Evolutionary conservation across 768 basidiomycete species (phyloP), one percentile per base, ranked within the genome.

Genomic region (Hygrocybe coccinea): DNA sequence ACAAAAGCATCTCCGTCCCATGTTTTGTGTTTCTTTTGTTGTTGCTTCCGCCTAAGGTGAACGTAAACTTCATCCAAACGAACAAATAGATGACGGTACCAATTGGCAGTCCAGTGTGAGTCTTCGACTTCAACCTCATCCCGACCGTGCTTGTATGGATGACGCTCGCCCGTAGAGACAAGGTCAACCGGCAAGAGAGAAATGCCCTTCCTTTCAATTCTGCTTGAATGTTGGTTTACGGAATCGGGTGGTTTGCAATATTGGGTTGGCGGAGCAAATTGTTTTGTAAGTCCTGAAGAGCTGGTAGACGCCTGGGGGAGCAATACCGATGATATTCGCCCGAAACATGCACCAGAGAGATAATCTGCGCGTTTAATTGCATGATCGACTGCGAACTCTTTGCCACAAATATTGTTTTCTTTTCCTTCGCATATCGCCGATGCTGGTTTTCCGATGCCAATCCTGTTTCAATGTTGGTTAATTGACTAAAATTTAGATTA

Each of bases 1-100:
- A 87, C 73, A 67, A 79, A 87, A 7, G 78, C 84, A 58, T 86
- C 89, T 2, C 86, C 90, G 55, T 93, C 91, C 91, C 93, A 94
- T 0, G 85, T 88, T 65, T 89, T 88, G 61, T 91, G 81, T 69
- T 93, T 93, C 73, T 78, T 89, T 4, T 70, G 71, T 63, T 85
- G 81, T 51, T 80, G 80, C 62, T 85, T 88, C 36, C 91, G 79
- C 89, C 91, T 90, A 54, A 25, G 39, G 34, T 3, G 52, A 54
- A 45, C 62, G 36, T 46, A 12, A 36, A 25, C n/a, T 21, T 14
- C 11, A 17, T 19, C n/a, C 47, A 24, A 51, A 7, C 25, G 19
- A n/a, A 39, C 25, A 55, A 25, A 2, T 14, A 38, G 58, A 44
- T 41, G 48, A 19, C 54, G 72, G 59, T 53, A 86, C 87, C 88